These are phyloP conservation scores for Camellia oleifera DNA, from an alignment of 179 eudicot species.

Conservation along the genomic window DNA sequence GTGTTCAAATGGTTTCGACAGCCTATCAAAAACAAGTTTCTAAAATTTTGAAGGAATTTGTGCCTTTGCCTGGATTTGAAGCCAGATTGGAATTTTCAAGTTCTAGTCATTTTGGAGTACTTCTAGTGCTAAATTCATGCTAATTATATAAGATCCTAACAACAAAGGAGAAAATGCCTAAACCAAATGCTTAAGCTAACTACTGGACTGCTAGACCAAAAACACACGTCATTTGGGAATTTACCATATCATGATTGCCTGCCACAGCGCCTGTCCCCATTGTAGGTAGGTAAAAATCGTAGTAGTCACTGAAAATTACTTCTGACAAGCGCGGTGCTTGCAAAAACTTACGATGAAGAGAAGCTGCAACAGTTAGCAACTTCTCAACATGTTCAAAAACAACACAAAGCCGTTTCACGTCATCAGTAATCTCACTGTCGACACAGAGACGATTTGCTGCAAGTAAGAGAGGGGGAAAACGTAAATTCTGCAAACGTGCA, in stretches of 20 bases:
- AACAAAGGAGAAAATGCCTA: background rate
- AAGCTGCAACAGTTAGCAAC: slow-evolving; percentile 64
- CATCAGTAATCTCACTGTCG: slow-evolving; percentile 52
- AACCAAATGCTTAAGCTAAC: background rate
- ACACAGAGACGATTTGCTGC: slow-evolving; percentile 54
- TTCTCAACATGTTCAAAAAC: slow-evolving; percentile 69
- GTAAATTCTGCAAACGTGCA: background rate
- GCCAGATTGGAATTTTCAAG: background rate
- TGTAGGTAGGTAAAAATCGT: slow-evolving; percentile 54
- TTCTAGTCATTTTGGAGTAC: background rate
- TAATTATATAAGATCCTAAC: background rate
- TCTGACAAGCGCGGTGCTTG: slow-evolving; percentile 60
- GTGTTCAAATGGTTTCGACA: slow-evolving; percentile 1
- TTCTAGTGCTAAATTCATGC: background rate
- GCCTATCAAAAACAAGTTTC: background rate
- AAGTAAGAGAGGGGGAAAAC: slow-evolving; percentile 7
- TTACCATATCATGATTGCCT: slow-evolving; percentile 42
- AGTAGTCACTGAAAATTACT: slow-evolving; percentile 66
- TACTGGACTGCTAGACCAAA: background rate
- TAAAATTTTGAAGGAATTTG: background rate
- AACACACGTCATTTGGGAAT: background rate
- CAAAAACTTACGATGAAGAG: slow-evolving; percentile 77
- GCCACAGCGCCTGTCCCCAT: slow-evolving; percentile 47
- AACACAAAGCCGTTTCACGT: slow-evolving; percentile 56
- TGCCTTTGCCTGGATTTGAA: background rate